Conservation (phyloP, 2,329 filamentous ascomycete species). For the Ophiocordyceps robertsii region DNA sequence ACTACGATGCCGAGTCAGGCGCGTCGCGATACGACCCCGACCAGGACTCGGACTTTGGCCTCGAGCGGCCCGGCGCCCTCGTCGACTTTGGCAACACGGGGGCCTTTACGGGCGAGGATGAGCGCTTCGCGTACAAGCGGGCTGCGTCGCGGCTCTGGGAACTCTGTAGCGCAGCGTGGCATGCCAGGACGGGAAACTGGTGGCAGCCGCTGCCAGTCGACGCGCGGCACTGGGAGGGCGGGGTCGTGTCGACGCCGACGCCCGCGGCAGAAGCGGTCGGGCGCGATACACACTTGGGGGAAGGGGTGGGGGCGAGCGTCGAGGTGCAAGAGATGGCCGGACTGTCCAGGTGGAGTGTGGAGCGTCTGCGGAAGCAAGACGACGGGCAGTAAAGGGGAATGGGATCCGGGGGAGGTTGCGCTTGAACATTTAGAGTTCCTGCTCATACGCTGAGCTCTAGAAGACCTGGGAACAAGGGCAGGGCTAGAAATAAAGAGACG, state of each 20-base stretch:
- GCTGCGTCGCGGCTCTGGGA: slow-evolving; percentile 71
- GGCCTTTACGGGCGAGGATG: slow-evolving; percentile 67
- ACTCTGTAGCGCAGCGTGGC: slow-evolving; percentile 63
- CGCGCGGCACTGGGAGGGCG: slow-evolving; percentile 53
- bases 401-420: background rate
- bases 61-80: slow-evolving; percentile 12
- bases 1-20: slow-evolving; percentile 36
- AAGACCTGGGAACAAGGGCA: background rate
- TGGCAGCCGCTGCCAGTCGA: slow-evolving; percentile 56
- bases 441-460: background rate
- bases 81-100: slow-evolving; percentile 56
- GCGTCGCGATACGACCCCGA: slow-evolving; percentile 40
- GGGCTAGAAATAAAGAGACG: background rate
- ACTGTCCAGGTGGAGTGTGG: slow-evolving; percentile 22
- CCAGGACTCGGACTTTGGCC: slow-evolving; percentile 42
- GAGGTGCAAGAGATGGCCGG: slow-evolving; percentile 24
- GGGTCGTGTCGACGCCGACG: slow-evolving; percentile 11
- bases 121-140: slow-evolving; percentile 68
- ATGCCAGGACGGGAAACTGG: slow-evolving; percentile 50
- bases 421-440: background rate
- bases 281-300: slow-evolving; percentile 6
- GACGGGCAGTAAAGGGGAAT: background rate
- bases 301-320: slow-evolving; percentile 19
- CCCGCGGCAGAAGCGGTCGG: slow-evolving; percentile 1
- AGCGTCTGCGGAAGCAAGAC: slow-evolving; percentile 15